Evolutionary conservation across 164 flowering plant species (phyloP).

Genomic region (Umbilicus rupestris): DNA sequence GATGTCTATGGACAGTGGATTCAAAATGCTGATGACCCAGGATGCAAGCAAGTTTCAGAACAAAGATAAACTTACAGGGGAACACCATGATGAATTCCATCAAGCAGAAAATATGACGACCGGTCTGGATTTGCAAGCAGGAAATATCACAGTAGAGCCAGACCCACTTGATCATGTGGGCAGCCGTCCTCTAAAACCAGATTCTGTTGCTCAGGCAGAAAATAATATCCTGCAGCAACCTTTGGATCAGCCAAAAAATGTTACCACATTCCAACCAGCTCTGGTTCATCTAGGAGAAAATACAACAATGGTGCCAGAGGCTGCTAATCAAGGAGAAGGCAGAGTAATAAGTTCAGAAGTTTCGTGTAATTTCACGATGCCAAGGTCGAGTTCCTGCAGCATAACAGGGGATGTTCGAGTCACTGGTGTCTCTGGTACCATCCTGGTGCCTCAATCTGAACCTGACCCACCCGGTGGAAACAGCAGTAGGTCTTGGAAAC

Average conservation of each 20-base stretch:
- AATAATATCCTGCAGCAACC: neutral
- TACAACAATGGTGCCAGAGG: neutral
- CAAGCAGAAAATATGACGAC: too few relatives aligned
- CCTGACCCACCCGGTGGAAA: constrained; percentile 9
- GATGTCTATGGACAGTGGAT: constrained; percentile 17
- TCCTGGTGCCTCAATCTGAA: constrained; percentile 23
- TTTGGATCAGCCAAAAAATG: neutral
- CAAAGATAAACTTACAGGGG: constrained; percentile 3
- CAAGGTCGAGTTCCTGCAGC: constrained; percentile 41
- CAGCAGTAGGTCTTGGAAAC: constrained; percentile 26
- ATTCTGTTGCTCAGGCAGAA: neutral
- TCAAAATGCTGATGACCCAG: constrained; percentile 15
- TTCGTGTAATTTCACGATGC: constrained; percentile 21
- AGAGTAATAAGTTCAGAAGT: constrained; percentile 7
- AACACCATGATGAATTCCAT: too few relatives aligned
- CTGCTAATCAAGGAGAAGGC: constrained; percentile 4
- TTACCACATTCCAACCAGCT: neutral
- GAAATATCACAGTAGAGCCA: neutral
- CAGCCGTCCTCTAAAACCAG: neutral
- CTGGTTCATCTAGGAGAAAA: neutral
- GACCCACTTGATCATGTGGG: neutral
- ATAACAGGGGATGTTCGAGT: constrained; percentile 46
- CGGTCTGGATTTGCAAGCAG: neutral
- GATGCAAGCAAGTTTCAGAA: constrained; percentile 8
- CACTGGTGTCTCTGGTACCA: constrained; percentile 38